Evolutionary conservation across 2,329 filamentous ascomycete species (phyloP), one percentile per base, ranked within the genome.

Genomic region (Metarhizium album): DNA sequence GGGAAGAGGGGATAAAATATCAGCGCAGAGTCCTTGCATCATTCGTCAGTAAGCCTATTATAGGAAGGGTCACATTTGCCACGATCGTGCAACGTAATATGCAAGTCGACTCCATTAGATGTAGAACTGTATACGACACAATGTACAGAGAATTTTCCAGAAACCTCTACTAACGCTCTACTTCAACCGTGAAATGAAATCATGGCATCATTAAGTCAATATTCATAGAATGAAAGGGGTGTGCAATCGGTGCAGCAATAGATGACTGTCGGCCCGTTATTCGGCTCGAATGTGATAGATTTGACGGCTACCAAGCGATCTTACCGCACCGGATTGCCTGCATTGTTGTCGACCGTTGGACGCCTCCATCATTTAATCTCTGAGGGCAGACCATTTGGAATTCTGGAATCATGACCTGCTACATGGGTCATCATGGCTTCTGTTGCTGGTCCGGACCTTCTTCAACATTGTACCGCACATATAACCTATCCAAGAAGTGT

Each of bases 401-500:
- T 35, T 35, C 11, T 35, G 14, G 16, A 2, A 35, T 35, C 33
- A 3, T 13, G 27, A 29, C 11, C 6, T 29, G 27, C 2, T 9
- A 29, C 11, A 9, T 11, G 2, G 27, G 4, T 8, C 11, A 8
- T 37, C 35, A 37, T 16, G 13, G 35, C 35, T 9, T 5, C 16
- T 9, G 35, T 6, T n/a, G 35, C 14, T 18, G 37, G 18, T 20
- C 18, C 16, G 37, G 18, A 8, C 37, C 37, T 20, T 40, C 37
- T 40, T 40, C 37, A 40, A 40, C 40, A 24, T 66, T 64, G 64
- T 95, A 95, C 54, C 89, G 76, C 55, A 94, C 82, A 67, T 84
- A 89, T 35, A 97, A 68, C 54, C 84, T 82, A 62, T 96, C 88
- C 54, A 91, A 74, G 60, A 97, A 97, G 66, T 96, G 88, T 18